Percentiles rank a stretch among this genome's conserved stretches.
Conservation (phyloP, 2,329 filamentous ascomycete genomes). For the Dothidotthia symphoricarpi region DNA sequence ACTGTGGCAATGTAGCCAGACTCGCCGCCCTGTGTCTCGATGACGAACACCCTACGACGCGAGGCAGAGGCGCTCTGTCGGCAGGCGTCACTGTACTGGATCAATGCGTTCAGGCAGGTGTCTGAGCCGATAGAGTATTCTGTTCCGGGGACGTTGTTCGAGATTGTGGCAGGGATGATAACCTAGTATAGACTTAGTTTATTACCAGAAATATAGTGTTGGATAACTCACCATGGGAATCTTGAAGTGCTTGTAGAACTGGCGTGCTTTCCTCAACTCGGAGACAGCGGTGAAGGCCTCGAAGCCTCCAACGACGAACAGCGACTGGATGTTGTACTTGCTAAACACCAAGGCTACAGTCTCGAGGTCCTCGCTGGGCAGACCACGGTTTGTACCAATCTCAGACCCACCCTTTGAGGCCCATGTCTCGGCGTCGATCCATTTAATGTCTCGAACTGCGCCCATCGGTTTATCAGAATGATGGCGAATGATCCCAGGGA, state of each 20-base stretch:
- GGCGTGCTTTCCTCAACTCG: slow-evolving; percentile 77
- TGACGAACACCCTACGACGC: slow-evolving; percentile 90
- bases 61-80: slow-evolving; percentile 95
- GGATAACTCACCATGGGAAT: slow-evolving; percentile 67
- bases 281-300: slow-evolving; percentile 93
- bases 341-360: slow-evolving; percentile 79
- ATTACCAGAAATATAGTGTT: slow-evolving; percentile 50
- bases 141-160: slow-evolving; percentile 96
- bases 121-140: slow-evolving; percentile 97
- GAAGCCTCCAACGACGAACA: slow-evolving; percentile 92
- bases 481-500: slow-evolving; percentile 88
- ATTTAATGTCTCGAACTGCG: slow-evolving; percentile 80
- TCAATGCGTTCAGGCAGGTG: slow-evolving; percentile 92
- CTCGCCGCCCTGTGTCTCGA: slow-evolving; percentile 93
- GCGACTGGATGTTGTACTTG: slow-evolving; percentile 82
- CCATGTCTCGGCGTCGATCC: slow-evolving; percentile 95
- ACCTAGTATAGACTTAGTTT: slow-evolving; percentile 45
- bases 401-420: slow-evolving; percentile 95
- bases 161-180: slow-evolving; percentile 92
- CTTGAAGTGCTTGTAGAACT: slow-evolving; percentile 77
- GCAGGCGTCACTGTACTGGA: slow-evolving; percentile 95
- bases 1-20: slow-evolving; percentile 93
- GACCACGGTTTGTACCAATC: slow-evolving; percentile 93
- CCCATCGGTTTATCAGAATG: slow-evolving; percentile 79
- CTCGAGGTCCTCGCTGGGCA: slow-evolving; percentile 84